Evolutionary conservation across 169 alveolate species (phyloP).

Genomic region (Cryptosporidium sp.): DNA sequence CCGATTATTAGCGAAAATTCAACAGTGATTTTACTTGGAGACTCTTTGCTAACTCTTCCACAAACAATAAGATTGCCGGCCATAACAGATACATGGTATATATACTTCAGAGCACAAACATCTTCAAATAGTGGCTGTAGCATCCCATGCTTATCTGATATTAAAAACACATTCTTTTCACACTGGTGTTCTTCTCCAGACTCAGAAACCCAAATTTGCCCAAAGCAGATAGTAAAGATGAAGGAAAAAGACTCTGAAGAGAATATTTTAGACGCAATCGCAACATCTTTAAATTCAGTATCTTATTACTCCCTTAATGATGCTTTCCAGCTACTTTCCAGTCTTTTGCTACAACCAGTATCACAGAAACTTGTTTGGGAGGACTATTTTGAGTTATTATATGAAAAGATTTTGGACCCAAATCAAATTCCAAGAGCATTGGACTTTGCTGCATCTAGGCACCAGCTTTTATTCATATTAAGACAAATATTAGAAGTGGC

Average conservation of each 20-base stretch:
- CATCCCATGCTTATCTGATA: slow-evolving; percentile 27
- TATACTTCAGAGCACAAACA: slow-evolving; percentile 70
- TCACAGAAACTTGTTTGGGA: slow-evolving; percentile 59
- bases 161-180: slow-evolving; percentile 22
- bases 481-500: slow-evolving; percentile 21
- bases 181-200: slow-evolving; percentile 52
- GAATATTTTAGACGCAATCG: slow-evolving; percentile 59
- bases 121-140: slow-evolving; percentile 69
- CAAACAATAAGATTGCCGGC: slow-evolving; percentile 61
- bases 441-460: slow-evolving; percentile 59
- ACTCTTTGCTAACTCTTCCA: slow-evolving; percentile 44
- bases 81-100: slow-evolving; percentile 24
- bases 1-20: slow-evolving; percentile 11
- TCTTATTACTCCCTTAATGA: slow-evolving; percentile 59
- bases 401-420: slow-evolving; percentile 29
- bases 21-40: slow-evolving; percentile 52
- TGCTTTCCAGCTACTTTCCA: slow-evolving; percentile 39
- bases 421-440: slow-evolving; percentile 40
- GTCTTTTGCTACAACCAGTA: slow-evolving; percentile 39
- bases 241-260: slow-evolving; percentile 20
- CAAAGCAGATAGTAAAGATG: slow-evolving; percentile 57
- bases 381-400: slow-evolving; percentile 48
- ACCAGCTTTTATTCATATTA: slow-evolving; percentile 49
- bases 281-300: slow-evolving; percentile 25
- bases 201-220: slow-evolving; percentile 48